These are phyloP conservation scores for Drosera spatulata DNA, from an alignment of 179 eudicot genomes.

Conservation along the genomic window DNA sequence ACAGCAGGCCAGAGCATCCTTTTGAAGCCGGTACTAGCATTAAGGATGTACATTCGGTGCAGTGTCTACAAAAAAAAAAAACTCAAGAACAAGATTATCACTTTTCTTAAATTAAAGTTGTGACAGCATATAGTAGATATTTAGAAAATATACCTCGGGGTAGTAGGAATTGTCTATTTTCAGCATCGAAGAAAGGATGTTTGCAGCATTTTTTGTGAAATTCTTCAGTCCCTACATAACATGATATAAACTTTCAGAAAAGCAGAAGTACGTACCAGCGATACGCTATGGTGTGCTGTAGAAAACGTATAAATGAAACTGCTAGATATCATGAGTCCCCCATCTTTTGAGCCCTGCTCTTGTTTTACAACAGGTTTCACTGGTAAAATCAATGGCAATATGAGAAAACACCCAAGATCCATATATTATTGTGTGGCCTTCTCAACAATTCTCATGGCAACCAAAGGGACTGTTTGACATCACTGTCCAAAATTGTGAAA, in stretches of 20 bases:
- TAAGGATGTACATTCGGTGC: conserved; percentile 16
- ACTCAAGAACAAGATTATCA: background rate
- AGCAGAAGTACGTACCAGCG: too few relatives aligned
- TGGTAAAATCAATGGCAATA: too few relatives aligned
- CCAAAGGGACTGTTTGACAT: too few relatives aligned
- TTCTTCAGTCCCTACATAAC: conserved; percentile 55
- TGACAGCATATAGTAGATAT: background rate
- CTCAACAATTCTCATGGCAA: too few relatives aligned
- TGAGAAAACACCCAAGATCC: too few relatives aligned
- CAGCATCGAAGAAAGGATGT: conserved; percentile 42
- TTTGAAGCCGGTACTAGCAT: conserved; percentile 30
- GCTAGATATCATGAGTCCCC: background rate
- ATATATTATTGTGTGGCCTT: too few relatives aligned
- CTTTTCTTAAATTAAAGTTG: background rate
- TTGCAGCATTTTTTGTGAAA: conserved; percentile 50
- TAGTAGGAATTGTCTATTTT: conserved; percentile 57
- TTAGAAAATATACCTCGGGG: conserved; percentile 44
- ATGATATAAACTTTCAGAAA: background rate
- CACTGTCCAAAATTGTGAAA: too few relatives aligned
- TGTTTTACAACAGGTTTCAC: too few relatives aligned
- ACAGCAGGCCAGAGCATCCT: conserved; percentile 79
- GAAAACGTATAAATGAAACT: background rate
- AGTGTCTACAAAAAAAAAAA: conserved; percentile 1
- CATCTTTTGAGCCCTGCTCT: too few relatives aligned
- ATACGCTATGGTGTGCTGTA: too few relatives aligned